Percentiles rank a stretch among this genome's conserved stretches.
phyloP scores from a whole-genome alignment of 768 basidiomycete species.

The Russula sp. region DNA sequence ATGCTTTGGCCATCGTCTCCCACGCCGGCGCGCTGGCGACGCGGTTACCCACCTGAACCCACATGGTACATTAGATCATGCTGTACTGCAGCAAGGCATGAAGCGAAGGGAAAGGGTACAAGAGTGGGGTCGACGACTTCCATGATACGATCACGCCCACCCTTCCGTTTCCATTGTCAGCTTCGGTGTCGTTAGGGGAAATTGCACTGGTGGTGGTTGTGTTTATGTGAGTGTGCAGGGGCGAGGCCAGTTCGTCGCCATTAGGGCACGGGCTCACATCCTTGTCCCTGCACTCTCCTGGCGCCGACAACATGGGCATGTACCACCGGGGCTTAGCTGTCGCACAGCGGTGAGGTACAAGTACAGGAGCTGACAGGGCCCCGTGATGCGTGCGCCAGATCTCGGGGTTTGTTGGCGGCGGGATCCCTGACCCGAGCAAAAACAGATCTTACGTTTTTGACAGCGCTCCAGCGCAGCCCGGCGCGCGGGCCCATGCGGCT shows the following conservation, averaged over 20 bases:
- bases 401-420: not conserved
- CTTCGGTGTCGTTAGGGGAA: not conserved
- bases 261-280: not conserved
- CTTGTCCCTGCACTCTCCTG: not conserved
- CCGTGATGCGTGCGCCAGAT: slow-evolving; percentile 1
- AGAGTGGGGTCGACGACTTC: not conserved
- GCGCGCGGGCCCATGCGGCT: slow-evolving; percentile 5
- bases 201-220: not conserved
- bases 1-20: not conserved
- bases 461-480: not conserved
- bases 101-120: not conserved
- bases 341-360: not conserved
- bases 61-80: not conserved
- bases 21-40: slow-evolving; percentile 18
- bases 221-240: not conserved
- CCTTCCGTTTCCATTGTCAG: not conserved
- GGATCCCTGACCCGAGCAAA: not conserved
- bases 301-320: not conserved
- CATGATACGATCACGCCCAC: slow-evolving; percentile 6
- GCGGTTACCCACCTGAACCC: not conserved
- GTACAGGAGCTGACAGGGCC: slow-evolving; percentile 1
- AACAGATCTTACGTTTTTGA: slow-evolving; percentile 17
- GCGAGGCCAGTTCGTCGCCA: not conserved
- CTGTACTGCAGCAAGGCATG: not conserved
- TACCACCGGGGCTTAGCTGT: not conserved